Conservation (phyloP, 2,329 filamentous ascomycete species). For the Exophiala calicioides region DNA sequence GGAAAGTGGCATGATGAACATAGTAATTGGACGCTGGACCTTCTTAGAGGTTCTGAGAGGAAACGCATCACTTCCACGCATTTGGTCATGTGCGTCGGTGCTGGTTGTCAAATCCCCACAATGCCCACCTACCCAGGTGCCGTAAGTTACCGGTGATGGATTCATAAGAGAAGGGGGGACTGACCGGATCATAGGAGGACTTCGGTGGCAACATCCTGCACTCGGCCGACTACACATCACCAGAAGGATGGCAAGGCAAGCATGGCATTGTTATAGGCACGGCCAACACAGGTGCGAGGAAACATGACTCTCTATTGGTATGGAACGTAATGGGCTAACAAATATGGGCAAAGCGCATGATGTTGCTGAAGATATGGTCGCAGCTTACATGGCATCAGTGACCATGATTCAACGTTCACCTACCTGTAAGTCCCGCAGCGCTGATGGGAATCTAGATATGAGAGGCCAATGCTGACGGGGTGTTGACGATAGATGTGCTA, state of each 20-base stretch:
- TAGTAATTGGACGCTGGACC: conserved; percentile 43
- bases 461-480: conserved; percentile 21
- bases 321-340: too few species aligned
- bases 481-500: conserved; percentile 13
- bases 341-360: too few species aligned
- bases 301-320: too few species aligned
- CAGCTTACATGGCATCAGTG: conserved; percentile 43
- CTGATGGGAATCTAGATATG: too few species aligned
- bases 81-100: conserved; percentile 17
- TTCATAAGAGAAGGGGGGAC: too few species aligned
- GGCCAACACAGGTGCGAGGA: too few species aligned
- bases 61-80: conserved; percentile 9
- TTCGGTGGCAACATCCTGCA: conserved; percentile 44
- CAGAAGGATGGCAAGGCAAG: conserved; percentile 42
- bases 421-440: conserved; percentile 38
- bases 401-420: conserved; percentile 50
- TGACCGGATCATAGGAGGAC: too few species aligned
- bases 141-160: too few species aligned
- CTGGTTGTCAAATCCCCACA: conserved; percentile 17
- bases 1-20: conserved; percentile 43
- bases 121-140: conserved; percentile 31
- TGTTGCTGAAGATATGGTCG: conserved; percentile 51
- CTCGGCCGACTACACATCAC: conserved; percentile 37
- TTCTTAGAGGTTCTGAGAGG: conserved; percentile 26
- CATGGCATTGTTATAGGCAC: conserved; percentile 50